Evolutionary conservation across 2,329 filamentous ascomycete genomes (phyloP).

Genomic region (Tricladium varicosporioides): DNA sequence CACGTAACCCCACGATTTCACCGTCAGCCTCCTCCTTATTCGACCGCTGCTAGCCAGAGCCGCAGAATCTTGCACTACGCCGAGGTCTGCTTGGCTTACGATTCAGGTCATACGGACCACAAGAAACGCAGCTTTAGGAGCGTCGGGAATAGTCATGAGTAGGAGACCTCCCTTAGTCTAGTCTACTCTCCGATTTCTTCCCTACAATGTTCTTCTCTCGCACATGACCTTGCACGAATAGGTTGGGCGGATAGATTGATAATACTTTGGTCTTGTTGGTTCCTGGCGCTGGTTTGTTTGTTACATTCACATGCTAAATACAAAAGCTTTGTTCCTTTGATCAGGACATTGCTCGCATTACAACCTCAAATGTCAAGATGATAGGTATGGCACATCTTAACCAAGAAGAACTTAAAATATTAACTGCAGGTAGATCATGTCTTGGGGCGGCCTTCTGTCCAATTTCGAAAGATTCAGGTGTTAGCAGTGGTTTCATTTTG

Average conservation of each 20-base stretch:
- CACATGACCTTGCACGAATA: not conserved
- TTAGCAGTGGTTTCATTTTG: conserved; percentile 89
- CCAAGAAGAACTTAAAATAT: not conserved
- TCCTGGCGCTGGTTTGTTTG: not conserved
- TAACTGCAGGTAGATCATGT: conserved; percentile 70
- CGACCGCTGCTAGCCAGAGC: conserved; percentile 5
- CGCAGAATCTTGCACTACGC: conserved; percentile 13
- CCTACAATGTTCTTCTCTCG: not conserved
- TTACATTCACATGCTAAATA: conserved; percentile 2
- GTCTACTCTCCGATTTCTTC: not conserved
- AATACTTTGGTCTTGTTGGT: not conserved
- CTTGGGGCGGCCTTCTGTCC: conserved; percentile 82
- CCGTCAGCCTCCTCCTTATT: conserved; percentile 2
- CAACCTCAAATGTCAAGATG: conserved; percentile 26
- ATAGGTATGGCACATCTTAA: conserved; percentile 23
- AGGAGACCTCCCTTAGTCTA: not conserved
- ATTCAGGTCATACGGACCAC: conserved; percentile 16
- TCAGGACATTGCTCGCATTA: not conserved
- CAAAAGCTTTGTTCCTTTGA: conserved; percentile 1
- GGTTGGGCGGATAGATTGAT: not conserved
- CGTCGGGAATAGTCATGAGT: not conserved
- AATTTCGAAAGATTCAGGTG: conserved; percentile 90
- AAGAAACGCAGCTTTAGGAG: not conserved
- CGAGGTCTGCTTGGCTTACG: conserved; percentile 10
- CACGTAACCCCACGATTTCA: not conserved